Conservation (phyloP, 176 grass and related monocot genomes). For the Dendrocalamus sinicus region DNA sequence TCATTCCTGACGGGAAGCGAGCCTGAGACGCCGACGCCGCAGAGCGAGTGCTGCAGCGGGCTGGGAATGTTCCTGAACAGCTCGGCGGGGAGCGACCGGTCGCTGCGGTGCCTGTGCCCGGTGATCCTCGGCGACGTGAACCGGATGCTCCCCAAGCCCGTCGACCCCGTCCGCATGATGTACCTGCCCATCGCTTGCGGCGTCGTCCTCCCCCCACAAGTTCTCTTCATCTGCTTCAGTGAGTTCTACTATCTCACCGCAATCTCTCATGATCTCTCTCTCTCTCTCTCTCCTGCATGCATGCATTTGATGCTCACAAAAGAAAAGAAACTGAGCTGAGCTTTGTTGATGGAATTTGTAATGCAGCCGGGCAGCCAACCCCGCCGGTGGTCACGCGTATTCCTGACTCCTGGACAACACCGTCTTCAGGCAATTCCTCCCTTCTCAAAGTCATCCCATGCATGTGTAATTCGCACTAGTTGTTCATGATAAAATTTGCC, state of each 20-base stretch:
- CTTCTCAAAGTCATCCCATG: neutral
- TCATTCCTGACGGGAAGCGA: constrained; percentile 51
- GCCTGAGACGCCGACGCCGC: constrained; percentile 41
- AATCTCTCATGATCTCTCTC: neutral
- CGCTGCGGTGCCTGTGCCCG: constrained; percentile 53
- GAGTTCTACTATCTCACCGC: neutral
- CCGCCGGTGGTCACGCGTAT: constrained; percentile 40
- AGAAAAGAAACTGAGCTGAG: neutral
- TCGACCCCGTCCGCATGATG: constrained; percentile 59
- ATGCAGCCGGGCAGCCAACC: constrained; percentile 41
- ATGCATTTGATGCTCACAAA: neutral
- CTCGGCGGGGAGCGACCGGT: neutral
- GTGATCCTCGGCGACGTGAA: constrained; percentile 60
- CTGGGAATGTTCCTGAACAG: constrained; percentile 46
- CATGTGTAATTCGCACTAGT: neutral
- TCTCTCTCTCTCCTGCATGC: neutral
- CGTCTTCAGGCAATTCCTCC: constrained; percentile 32
- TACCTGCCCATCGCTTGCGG: constrained; percentile 56
- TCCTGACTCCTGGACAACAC: constrained; percentile 43
- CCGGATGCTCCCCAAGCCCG: constrained; percentile 50
- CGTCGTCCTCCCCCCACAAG: constrained; percentile 47
- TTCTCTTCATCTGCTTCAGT: constrained; percentile 59
- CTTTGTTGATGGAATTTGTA: neutral
- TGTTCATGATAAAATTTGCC: neutral
- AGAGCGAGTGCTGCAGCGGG: constrained; percentile 51